Conservation (phyloP, 805 yeast genomes). For the Priceomyces castillae region DNA sequence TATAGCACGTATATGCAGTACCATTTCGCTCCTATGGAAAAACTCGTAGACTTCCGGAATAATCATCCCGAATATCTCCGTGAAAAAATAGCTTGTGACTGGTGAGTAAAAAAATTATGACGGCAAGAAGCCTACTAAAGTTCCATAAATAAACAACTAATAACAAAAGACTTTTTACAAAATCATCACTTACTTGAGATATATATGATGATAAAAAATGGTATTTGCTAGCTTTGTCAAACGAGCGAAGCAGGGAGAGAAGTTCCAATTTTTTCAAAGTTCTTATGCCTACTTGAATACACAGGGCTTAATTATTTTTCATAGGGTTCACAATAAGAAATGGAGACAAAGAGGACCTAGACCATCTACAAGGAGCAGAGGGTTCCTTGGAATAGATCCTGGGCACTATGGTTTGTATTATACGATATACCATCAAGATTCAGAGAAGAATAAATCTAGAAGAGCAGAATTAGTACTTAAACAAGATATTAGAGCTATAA, state of each 20-base stretch:
- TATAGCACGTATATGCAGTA: no score
- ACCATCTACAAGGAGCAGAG: slow-evolving; percentile 15
- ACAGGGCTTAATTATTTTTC: slow-evolving; percentile 8
- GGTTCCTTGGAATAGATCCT: slow-evolving; percentile 26
- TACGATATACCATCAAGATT: slow-evolving; percentile 38
- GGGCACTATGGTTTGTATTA: slow-evolving; percentile 47
- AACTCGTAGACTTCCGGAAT: no score
- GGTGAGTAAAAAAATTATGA: no score
- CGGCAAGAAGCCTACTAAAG: no score
- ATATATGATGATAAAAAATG: slow-evolving; percentile 6
- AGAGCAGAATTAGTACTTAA: slow-evolving; percentile 1
- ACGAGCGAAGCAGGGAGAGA: slow-evolving; percentile 10
- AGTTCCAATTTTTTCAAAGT: slow-evolving; percentile 15
- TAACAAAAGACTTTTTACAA: no score
- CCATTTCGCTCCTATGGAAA: no score
- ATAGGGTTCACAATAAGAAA: slow-evolving; percentile 9
- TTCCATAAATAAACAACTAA: not conserved
- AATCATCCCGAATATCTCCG: no score
- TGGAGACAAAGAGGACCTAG: slow-evolving; percentile 19
- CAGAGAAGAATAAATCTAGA: slow-evolving; percentile 7
- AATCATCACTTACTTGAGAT: no score
- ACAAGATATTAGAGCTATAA: slow-evolving; percentile 2
- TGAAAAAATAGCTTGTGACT: no score
- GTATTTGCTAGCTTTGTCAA: slow-evolving; percentile 14
- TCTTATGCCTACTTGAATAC: slow-evolving; percentile 15